Base-by-base conservation (phyloP, 2,329 filamentous ascomycete species). In the Periglandula ipomoeae region DNA sequence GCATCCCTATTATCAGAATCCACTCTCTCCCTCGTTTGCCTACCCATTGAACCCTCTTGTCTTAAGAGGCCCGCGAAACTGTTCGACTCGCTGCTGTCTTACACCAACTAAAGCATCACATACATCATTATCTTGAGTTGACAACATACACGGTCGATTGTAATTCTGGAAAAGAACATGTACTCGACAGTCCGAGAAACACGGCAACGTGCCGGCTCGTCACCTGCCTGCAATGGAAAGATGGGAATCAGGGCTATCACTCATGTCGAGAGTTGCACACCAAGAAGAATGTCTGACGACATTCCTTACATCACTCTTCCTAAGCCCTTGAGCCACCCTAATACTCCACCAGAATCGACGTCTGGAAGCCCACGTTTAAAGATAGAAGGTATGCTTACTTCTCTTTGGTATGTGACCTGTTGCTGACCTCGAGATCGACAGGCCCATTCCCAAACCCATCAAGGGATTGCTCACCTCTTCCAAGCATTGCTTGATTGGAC, bases 341-440 rank as follows among this genome's bases (percentile, higher is more conserved):
- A 61, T 52, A 61, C 57, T 20, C 61, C 61, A 50, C 60, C 61
- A 44, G 58, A 60, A 50, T 67, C 64, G 32, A 50, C 52, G n/a
- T 65, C 61, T 37, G 61, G 62, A n/a, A 67, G 64, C 44, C 64
- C 64, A 3, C 60, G 58, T 46, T 40, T 65, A 35, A 65, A 65
- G 52, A 50, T 59, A 11, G 64, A 67, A 52, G 59, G 64, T 59
- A 55, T 55, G 56, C 58, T 20, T 30, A 17, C 22, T 37, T 35
- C 30, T 20, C 19, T 32, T 17, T 15, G 10, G 8, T 17, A 20
- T 30, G 20, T n/a, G 19, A 30, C 9, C 49, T 54, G 53, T 48
- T 49, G 17, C 20, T 20, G 11, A 44, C 13, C 17, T 20, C 2
- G 13, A 11, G 3, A n/a, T 22, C 37, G 7, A 39, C 17, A 59